These are phyloP conservation scores for Dinochytrium kinnereticum DNA, from an alignment of 371 early-diverging fungal species.

Conservation along the genomic window DNA sequence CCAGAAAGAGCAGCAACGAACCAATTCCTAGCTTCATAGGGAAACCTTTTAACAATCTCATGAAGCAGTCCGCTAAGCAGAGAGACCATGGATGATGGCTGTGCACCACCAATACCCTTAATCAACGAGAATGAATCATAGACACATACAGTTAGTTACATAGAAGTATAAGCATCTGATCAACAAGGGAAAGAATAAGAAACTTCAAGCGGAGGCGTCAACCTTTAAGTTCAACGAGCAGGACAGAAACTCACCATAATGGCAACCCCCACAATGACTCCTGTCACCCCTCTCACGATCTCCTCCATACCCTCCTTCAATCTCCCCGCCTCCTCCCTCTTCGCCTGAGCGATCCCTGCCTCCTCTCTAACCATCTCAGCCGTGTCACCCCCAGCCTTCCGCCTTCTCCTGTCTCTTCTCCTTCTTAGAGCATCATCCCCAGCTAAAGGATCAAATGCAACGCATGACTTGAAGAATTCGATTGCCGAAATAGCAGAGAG, in stretches of 20 bases:
- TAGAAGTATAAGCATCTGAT: too few species aligned
- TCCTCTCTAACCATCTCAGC: background rate
- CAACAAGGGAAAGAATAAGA: too few species aligned
- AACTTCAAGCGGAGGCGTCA: too few species aligned
- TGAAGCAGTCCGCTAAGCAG: constrained; percentile 31
- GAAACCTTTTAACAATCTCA: constrained; percentile 32
- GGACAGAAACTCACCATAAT: constrained; percentile 21
- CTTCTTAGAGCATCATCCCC: background rate
- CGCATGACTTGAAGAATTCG: constrained; percentile 31
- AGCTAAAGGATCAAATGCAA: constrained; percentile 17
- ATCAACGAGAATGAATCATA: background rate
- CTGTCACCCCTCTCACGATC: constrained; percentile 14
- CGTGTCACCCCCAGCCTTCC: constrained; percentile 12
- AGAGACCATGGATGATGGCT: constrained; percentile 35
- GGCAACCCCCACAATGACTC: background rate
- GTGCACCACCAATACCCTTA: constrained; percentile 39
- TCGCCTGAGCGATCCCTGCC: background rate
- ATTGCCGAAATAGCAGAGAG: constrained; percentile 21
- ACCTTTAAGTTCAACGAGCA: background rate
- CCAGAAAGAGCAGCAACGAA: constrained; percentile 27
- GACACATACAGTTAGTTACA: too few species aligned
- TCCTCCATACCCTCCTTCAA: constrained; percentile 19
- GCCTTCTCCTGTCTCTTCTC: background rate
- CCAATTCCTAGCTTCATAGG: constrained; percentile 30
- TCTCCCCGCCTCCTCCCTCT: background rate